Evolutionary conservation across 352 stramenopile genomes (phyloP).

Genomic region (Saprolegnia parasitica): DNA sequence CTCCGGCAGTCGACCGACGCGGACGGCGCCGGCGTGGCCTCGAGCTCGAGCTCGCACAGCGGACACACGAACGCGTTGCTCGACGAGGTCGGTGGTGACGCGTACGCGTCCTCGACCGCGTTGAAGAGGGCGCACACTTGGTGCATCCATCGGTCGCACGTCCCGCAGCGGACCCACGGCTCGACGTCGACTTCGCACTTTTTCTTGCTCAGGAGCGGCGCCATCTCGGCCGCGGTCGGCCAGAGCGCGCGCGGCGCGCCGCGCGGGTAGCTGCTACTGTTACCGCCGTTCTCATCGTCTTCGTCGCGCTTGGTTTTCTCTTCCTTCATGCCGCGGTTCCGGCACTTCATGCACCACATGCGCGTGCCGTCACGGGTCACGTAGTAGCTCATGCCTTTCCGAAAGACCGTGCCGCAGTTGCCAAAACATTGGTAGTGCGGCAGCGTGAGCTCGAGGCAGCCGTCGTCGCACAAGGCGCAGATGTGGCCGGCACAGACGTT

Average conservation of each 20-base stretch:
- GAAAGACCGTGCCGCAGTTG: slow-evolving; percentile 67
- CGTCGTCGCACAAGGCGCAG: slow-evolving; percentile 68
- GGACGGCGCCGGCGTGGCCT: slow-evolving; percentile 22
- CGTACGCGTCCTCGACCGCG: slow-evolving; percentile 54
- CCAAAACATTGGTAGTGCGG: slow-evolving; percentile 71
- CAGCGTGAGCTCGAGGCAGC: slow-evolving; percentile 55
- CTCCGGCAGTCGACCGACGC: slow-evolving; percentile 20
- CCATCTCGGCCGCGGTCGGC: slow-evolving; percentile 24
- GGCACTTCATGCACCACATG: slow-evolving; percentile 77
- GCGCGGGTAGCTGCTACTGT: not conserved
- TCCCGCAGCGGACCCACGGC: slow-evolving; percentile 74
- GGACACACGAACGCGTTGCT: slow-evolving; percentile 59
- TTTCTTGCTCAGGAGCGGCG: slow-evolving; percentile 45
- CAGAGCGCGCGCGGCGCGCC: not conserved
- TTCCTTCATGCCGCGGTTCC: slow-evolving; percentile 50
- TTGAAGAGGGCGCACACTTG: slow-evolving; percentile 94
- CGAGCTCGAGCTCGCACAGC: slow-evolving; percentile 46
- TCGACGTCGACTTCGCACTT: slow-evolving; percentile 67
- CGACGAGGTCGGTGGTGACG: slow-evolving; percentile 13
- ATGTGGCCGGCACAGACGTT: slow-evolving; percentile 56
- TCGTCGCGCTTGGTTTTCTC: slow-evolving; percentile 74
- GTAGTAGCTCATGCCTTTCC: slow-evolving; percentile 73
- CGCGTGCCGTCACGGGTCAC: slow-evolving; percentile 66
- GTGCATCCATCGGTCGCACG: slow-evolving; percentile 82
- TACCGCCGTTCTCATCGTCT: not conserved